Evolutionary conservation across 805 yeast species (phyloP), one percentile per base, ranked within the genome.

Genomic region (Teunomyces lycoperdinae): DNA sequence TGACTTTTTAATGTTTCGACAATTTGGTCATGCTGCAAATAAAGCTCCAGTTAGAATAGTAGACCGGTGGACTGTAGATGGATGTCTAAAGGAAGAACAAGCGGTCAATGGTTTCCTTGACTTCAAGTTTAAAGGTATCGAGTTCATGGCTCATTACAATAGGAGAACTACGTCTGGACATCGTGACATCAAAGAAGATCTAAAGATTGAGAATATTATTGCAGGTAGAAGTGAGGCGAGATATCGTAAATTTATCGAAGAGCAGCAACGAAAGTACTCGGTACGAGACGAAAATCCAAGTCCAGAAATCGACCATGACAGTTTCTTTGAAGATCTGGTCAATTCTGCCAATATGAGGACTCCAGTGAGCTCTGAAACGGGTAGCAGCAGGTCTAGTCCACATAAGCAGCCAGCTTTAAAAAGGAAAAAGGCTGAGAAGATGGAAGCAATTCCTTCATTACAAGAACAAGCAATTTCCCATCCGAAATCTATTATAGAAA

Each of bases 1-100:
- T 44, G 63, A 58, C 44, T 14, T 36, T 7, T 32, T 40, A 32
- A 54, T 50, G 57, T 45, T 46, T 2, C 45, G 34, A 7, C 29
- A 43, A 6, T 51, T 39, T 32, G 68, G 69, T 2, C n/a, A 34
- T 2, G 47, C 48, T 10, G 27, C 46, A 27, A 27, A 31, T 10
- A 48, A 49, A 3, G 42, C 64, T 11, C 63, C 63, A 1, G 59
- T 67, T 1, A 36, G 44, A 5, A 52, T 58, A 2, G 62, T 70
- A 16, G 60, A 69, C 50, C 49, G 74, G 43, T 71, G 76, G 76
- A 54, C 56, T 11, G 47, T 67, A 13, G 51, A 51, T 1, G 64
- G 62, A 4, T 68, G 74, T 46, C 49, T 58, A n/a, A 43, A 54
- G 2, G 76, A 71, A 46, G 50, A 55, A 14, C 48, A 58, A 7